Percentiles rank a stretch among this genome's conserved stretches.
Evolutionary conservation across 2,329 filamentous ascomycete species (phyloP).

Genomic region (Aspergillus ustus): DNA sequence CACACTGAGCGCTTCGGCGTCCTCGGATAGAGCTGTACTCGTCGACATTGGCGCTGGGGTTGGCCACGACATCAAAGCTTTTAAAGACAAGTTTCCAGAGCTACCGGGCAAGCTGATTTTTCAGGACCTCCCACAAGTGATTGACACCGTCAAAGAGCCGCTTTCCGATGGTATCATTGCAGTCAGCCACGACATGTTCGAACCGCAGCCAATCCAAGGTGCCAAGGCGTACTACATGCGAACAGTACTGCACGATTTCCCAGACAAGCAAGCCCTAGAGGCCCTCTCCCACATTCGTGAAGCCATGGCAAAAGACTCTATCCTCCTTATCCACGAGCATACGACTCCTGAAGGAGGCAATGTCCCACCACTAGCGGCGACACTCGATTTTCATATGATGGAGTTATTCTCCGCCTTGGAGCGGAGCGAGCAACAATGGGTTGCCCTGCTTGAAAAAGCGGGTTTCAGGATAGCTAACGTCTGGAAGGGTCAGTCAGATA

Average conservation of each 20-base stretch:
- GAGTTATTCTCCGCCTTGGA: constrained; percentile 25
- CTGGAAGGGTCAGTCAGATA: constrained; percentile 1
- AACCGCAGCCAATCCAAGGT: constrained; percentile 25
- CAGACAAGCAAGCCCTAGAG: constrained; percentile 26
- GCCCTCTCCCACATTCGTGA: constrained; percentile 24
- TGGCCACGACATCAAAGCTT: constrained; percentile 37
- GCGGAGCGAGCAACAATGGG: constrained; percentile 29
- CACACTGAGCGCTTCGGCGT: background rate
- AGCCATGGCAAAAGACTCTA: constrained; percentile 31
- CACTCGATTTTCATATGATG: constrained; percentile 29
- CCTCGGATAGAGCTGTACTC: constrained; percentile 22
- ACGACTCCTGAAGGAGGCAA: constrained; percentile 25
- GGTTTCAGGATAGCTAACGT: constrained; percentile 20
- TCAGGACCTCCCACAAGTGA: constrained; percentile 42
- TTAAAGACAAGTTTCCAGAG: constrained; percentile 35
- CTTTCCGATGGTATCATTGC: constrained; percentile 23
- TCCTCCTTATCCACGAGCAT: constrained; percentile 35
- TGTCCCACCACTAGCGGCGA: constrained; percentile 12
- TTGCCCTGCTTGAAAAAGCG: constrained; percentile 23
- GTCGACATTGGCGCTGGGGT: constrained; percentile 47
- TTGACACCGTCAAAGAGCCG: constrained; percentile 25
- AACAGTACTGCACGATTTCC: constrained; percentile 34
- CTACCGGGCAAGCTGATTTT: constrained; percentile 37
- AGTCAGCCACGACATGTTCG: constrained; percentile 24
- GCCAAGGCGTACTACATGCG: constrained; percentile 34